Base-by-base conservation (phyloP, 208 protist species). In the Strigomonas oncopelti region DNA sequence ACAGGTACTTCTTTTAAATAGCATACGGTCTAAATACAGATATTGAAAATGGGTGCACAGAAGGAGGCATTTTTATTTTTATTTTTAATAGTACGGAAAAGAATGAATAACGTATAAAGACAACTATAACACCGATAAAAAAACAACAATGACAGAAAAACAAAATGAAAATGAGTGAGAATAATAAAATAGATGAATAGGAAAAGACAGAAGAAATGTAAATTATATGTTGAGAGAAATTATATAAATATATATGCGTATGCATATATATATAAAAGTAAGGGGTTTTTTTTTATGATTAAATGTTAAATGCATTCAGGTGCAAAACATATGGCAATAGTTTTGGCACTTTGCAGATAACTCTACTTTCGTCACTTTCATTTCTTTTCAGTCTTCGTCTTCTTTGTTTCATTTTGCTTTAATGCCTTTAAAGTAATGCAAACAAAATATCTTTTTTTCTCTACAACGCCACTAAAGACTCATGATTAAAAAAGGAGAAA, bases 81-180 rank as follows among this genome's bases (percentile, higher is more conserved):
- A n/a, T n/a, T n/a, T 31, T 9, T 1, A 63, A 25, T 46, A 48
- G 45, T 66, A 53, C 66, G 3, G 60, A 29, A 72, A n/a, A 32
- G 45, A 56, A 62, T 31, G n/a, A 25, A 51, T 9, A 9, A 56
- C 3, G 8, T 0, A 56, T 24, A 34, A 8, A 18, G 22, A 28
- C 22, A 61, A 28, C 14, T 52, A 4, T 24, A 52, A 22, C 9
- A 52, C 18, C n/a, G 11, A 38, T 3, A 62, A 51, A 56, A 61
- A 42, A 67, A 51, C 51, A 68, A 63, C 42, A 51, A 1, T 42
- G 60, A 48, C 58, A 53, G 38, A 61, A 66, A 52, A 62, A 51
- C 5, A 51, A 45, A 51, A 28, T 3, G 36, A 51, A 22, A 46
- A 5, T 7, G 51, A 32, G 7, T 18, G 24, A 28, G 1, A 60